phyloP scores from a whole-genome alignment of 345 rosid species.

The Alliaria petiolata region DNA sequence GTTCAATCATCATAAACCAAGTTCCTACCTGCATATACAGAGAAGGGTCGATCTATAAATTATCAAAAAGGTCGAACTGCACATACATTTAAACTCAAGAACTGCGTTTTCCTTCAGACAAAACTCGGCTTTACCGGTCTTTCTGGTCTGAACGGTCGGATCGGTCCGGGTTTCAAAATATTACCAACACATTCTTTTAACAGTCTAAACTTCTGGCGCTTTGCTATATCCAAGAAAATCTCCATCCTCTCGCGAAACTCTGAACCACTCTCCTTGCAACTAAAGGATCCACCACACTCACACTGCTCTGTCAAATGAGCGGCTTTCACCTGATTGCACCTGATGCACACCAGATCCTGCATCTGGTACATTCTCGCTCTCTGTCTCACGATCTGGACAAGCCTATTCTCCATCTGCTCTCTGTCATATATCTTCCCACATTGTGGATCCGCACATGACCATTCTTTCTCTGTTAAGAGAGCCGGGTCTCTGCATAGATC shows the following conservation, averaged over 20 bases:
- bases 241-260: constrained; percentile 65
- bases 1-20: too few species aligned
- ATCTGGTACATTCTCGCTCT: constrained; percentile 78
- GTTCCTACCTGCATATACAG: too few species aligned
- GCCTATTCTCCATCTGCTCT: constrained; percentile 81
- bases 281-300: constrained; percentile 70
- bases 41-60: too few species aligned
- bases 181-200: constrained; percentile 66
- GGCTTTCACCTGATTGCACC: constrained; percentile 92
- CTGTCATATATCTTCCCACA: constrained; percentile 82
- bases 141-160: too few species aligned
- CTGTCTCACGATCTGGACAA: constrained; percentile 79
- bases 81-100: too few species aligned
- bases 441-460: constrained; percentile 75
- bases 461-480: constrained; percentile 57
- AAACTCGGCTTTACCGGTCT: too few species aligned
- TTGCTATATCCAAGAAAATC: constrained; percentile 62
- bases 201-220: constrained; percentile 54
- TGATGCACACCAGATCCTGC: constrained; percentile 74
- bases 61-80: too few species aligned
- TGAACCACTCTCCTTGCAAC: constrained; percentile 63
- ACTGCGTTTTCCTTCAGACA: too few species aligned
- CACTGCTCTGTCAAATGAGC: constrained; percentile 84
- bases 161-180: too few species aligned
- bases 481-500: constrained; percentile 76